Evolutionary conservation across 208 protist species (phyloP).

Genomic region (Trypanosoma melophagium): DNA sequence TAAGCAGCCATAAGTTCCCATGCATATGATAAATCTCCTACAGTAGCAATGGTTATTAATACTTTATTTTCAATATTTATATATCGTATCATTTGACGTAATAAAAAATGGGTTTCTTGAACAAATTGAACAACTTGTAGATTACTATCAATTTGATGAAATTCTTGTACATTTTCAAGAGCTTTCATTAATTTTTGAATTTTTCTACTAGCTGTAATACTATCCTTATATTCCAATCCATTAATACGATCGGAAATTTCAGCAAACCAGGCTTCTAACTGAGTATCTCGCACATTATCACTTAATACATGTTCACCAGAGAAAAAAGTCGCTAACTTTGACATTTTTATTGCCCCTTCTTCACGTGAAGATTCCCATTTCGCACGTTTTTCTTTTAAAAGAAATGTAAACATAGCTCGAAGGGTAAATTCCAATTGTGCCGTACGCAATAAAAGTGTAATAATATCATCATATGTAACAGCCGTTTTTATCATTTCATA

Average conservation of each 20-base stretch:
- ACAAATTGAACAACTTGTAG: slow-evolving; percentile 93
- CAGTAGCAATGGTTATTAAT: slow-evolving; percentile 84
- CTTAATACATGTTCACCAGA: slow-evolving; percentile 85
- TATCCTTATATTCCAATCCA: slow-evolving; percentile 57
- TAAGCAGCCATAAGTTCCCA: slow-evolving; percentile 94
- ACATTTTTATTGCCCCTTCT: slow-evolving; percentile 56
- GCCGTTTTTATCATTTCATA: slow-evolving; percentile 35
- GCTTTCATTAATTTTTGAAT: slow-evolving; percentile 95
- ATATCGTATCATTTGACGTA: slow-evolving; percentile 95
- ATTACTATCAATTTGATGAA: slow-evolving; percentile 91
- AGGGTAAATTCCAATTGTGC: slow-evolving; percentile 95
- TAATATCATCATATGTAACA: slow-evolving; percentile 61
- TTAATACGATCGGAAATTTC: slow-evolving; percentile 83
- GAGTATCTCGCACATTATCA: slow-evolving; percentile 78
- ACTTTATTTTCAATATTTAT: slow-evolving; percentile 92
- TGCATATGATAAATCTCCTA: slow-evolving; percentile 96
- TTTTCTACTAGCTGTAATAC: slow-evolving; percentile 86
- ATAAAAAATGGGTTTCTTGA: slow-evolving; percentile 75
- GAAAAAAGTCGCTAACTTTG: slow-evolving; percentile 92
- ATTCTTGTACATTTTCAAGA: slow-evolving; percentile 96
- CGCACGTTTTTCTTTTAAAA: slow-evolving; percentile 86
- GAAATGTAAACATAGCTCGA: slow-evolving; percentile 81
- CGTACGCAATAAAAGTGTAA: slow-evolving; percentile 92
- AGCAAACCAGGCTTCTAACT: slow-evolving; percentile 94
- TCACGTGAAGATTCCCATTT: slow-evolving; percentile 88